Evolutionary conservation across 2,329 filamentous ascomycete genomes (phyloP).

Genomic region (Furcasterigmium sp.): DNA sequence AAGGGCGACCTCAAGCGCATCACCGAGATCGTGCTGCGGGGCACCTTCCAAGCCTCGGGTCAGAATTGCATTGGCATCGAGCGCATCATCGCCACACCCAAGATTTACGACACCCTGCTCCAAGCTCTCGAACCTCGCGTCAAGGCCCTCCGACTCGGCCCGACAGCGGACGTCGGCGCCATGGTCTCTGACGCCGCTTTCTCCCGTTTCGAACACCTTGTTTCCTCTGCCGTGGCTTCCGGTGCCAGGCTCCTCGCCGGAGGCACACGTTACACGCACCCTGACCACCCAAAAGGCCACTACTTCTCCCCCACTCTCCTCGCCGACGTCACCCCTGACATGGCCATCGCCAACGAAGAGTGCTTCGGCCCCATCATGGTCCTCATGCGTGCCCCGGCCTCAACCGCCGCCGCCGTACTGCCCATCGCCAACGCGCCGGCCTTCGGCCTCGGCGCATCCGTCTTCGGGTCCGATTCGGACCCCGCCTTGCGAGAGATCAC

Average conservation of each 20-base stretch:
- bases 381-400: slow-evolving; percentile 67
- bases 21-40: slow-evolving; percentile 78
- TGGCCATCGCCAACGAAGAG: slow-evolving; percentile 85
- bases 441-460: slow-evolving; percentile 83
- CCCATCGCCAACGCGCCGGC: slow-evolving; percentile 74
- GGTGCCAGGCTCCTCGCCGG: slow-evolving; percentile 81
- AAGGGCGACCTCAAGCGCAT: slow-evolving; percentile 62
- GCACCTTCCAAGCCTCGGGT: slow-evolving; percentile 89
- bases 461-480: slow-evolving; percentile 68
- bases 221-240: slow-evolving; percentile 68
- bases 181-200: slow-evolving; percentile 81
- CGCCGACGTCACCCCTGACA: slow-evolving; percentile 77
- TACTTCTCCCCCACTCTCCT: slow-evolving; percentile 92
- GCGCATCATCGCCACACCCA: slow-evolving; percentile 75
- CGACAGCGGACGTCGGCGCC: slow-evolving; percentile 76
- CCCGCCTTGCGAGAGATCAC: slow-evolving; percentile 61
- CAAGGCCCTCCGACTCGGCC: slow-evolving; percentile 68
- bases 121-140: slow-evolving; percentile 69
- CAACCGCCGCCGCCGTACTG: slow-evolving; percentile 59
- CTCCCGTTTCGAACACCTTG: slow-evolving; percentile 66
- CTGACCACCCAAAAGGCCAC: slow-evolving; percentile 70
- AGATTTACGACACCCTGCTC: slow-evolving; percentile 71
- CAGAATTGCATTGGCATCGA: slow-evolving; percentile 99
- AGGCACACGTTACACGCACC: slow-evolving; percentile 67
- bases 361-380: slow-evolving; percentile 91